A percentile compares a stretch with the other conserved stretches of the same genome.
Conservation (phyloP, 495 filamentous ascomycete genomes). For the Mycothermus thermophilus region DNA sequence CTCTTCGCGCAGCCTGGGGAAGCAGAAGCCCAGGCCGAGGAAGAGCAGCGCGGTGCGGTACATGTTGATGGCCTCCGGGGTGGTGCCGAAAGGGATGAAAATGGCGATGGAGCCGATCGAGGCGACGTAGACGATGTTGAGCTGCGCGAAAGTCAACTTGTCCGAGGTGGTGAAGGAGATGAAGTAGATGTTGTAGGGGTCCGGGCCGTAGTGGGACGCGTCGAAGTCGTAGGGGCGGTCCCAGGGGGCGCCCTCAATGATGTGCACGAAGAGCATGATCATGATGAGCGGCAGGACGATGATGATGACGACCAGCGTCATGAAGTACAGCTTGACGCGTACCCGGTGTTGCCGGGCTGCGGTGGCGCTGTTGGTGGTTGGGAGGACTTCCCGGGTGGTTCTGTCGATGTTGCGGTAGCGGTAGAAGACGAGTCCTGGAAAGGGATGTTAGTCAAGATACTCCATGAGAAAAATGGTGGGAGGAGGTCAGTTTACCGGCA, state of each 20-base stretch:
- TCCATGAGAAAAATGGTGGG: too few species aligned
- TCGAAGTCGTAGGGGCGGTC: constrained; percentile 33
- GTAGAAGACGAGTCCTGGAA: constrained; percentile 41
- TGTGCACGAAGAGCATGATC: constrained; percentile 46
- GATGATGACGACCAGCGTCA: constrained; percentile 54
- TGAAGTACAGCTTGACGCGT: constrained; percentile 61
- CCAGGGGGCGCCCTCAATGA: constrained; percentile 36
- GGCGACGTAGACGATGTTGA: constrained; percentile 57
- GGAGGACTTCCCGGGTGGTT: constrained; percentile 45
- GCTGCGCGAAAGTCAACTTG: constrained; percentile 26
- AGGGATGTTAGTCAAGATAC: constrained; percentile 5
- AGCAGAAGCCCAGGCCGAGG: constrained; percentile 37
- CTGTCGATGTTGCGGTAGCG: constrained; percentile 56
- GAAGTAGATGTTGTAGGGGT: constrained; percentile 36
- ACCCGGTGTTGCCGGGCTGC: constrained; percentile 42
- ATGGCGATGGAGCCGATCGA: constrained; percentile 45
- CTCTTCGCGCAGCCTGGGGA: constrained; percentile 26
- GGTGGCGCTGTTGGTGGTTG: constrained; percentile 29
- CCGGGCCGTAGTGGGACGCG: constrained; percentile 19
- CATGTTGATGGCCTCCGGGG: constrained; percentile 56
- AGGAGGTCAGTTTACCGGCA: too few species aligned
- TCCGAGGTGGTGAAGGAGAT: constrained; percentile 49
- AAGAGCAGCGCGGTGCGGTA: constrained; percentile 45
- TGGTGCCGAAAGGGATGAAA: constrained; percentile 72
- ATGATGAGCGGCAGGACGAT: constrained; percentile 49